Conservation (phyloP, 371 early-diverging fungal species). For the Mortierella polycephala region DNA sequence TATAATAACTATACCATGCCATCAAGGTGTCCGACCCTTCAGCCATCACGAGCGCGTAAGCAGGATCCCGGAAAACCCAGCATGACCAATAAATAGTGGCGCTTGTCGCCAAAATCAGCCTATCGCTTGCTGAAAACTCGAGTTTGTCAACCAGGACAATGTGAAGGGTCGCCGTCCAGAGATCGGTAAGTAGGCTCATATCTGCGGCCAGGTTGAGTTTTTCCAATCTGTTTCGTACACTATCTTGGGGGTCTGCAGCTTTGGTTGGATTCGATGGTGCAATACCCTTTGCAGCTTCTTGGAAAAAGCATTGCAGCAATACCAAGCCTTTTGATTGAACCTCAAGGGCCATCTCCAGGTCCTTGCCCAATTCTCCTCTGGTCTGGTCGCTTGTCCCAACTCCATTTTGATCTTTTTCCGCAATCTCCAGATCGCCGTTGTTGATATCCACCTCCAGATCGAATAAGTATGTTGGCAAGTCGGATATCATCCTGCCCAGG, state of each 20-base stretch:
- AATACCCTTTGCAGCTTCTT: conserved; percentile 13
- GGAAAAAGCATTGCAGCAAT: conserved; percentile 19
- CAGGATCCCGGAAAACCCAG: conserved; percentile 29
- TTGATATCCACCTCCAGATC: conserved; percentile 2
- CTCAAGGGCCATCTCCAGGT: conserved; percentile 6
- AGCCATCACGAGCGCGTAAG: conserved; percentile 12
- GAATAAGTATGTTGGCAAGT: not conserved
- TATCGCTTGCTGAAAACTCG: conserved; percentile 7
- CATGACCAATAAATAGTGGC: conserved; percentile 34
- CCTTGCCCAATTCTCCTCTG: not conserved
- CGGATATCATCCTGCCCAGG: not conserved
- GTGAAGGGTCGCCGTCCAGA: conserved; percentile 29
- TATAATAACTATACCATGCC: conserved; percentile 44
- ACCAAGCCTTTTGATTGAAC: conserved; percentile 19
- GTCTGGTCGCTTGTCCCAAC: not conserved
- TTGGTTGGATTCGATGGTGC: not conserved
- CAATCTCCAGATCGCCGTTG: no score
- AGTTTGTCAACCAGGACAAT: conserved; percentile 14
- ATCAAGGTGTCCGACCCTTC: conserved; percentile 33
- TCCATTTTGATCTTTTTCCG: no score
- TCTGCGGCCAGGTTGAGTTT: conserved; percentile 5
- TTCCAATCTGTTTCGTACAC: not conserved
- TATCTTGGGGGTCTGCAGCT: not conserved
- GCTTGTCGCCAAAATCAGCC: conserved; percentile 12
- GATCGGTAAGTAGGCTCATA: conserved; percentile 14